Evolutionary conservation across 2,329 filamentous ascomycete species (phyloP).

Genomic region (Leptographium wingfieldii): DNA sequence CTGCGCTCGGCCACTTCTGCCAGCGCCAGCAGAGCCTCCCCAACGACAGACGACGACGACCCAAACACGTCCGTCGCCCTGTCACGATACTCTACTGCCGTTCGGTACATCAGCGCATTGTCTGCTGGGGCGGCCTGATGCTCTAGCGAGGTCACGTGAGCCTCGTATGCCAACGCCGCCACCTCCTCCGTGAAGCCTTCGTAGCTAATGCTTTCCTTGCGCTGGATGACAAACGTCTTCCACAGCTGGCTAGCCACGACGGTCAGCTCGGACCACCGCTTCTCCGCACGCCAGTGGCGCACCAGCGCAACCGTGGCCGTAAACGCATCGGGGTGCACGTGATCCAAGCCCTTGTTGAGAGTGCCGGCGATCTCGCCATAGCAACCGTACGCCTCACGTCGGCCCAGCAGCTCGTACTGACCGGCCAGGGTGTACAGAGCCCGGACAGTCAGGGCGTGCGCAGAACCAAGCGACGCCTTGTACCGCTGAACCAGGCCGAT

Average conservation of each 20-base stretch:
- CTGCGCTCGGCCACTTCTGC: slow-evolving; percentile 32
- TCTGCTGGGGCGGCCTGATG: slow-evolving; percentile 28
- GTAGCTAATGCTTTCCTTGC: slow-evolving; percentile 16
- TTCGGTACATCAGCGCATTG: slow-evolving; percentile 29
- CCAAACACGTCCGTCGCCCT: slow-evolving; percentile 27
- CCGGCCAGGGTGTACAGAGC: slow-evolving; percentile 19
- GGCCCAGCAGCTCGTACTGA: slow-evolving; percentile 17
- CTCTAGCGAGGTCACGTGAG: slow-evolving; percentile 34
- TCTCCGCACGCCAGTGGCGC: slow-evolving; percentile 29
- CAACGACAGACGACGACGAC: slow-evolving; percentile 15
- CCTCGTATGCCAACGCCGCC: slow-evolving; percentile 31
- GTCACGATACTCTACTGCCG: slow-evolving; percentile 35
- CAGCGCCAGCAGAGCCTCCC: slow-evolving; percentile 23
- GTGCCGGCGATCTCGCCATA: slow-evolving; percentile 25
- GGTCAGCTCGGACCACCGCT: slow-evolving; percentile 31
- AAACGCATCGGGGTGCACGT: slow-evolving; percentile 28
- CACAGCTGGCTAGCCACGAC: slow-evolving; percentile 32
- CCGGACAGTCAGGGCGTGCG: slow-evolving; percentile 23
- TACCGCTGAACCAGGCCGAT: slow-evolving; percentile 22
- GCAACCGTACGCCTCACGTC: slow-evolving; percentile 20
- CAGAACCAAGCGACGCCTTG: slow-evolving; percentile 16
- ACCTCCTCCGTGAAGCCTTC: slow-evolving; percentile 26
- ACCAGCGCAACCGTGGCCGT: slow-evolving; percentile 32
- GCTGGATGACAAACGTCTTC: slow-evolving; percentile 30
- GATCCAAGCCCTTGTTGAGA: slow-evolving; percentile 20